A percentile compares a stretch with the other conserved stretches of the same genome.
phyloP scores from a whole-genome alignment of 306 rosid species.

The Astragalus membranaceus region DNA sequence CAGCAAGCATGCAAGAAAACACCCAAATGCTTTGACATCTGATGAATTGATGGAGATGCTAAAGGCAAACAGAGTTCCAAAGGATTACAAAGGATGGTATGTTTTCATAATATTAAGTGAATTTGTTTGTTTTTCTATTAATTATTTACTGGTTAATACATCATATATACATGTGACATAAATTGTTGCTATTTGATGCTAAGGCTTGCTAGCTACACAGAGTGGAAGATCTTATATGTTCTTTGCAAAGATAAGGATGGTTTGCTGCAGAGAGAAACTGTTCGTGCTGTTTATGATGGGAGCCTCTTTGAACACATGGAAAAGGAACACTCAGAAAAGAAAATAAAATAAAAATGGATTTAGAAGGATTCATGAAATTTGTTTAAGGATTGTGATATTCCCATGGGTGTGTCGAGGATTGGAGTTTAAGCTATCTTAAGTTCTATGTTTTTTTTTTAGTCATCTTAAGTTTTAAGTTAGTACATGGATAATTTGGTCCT shows the following conservation, averaged over 20 bases:
- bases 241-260: slow-evolving; percentile 75
- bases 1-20: slow-evolving; percentile 42
- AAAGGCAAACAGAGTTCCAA: slow-evolving; percentile 54
- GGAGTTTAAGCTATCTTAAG: no score
- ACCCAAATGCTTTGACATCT: slow-evolving; percentile 54
- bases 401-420: no score
- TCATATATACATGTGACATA: not conserved
- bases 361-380: no score
- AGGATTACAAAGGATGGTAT: slow-evolving; percentile 66
- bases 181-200: not conserved
- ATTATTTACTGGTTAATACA: not conserved
- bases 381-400: no score
- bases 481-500: no score
- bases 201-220: slow-evolving; percentile 58
- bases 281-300: slow-evolving; percentile 76
- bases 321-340: slow-evolving; percentile 39
- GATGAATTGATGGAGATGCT: slow-evolving; percentile 53
- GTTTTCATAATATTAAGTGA: not conserved
- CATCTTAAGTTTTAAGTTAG: no score
- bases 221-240: slow-evolving; percentile 58
- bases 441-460: no score
- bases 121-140: not conserved
- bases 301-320: slow-evolving; percentile 61
- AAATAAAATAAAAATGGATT: not conserved
- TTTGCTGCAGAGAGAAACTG: slow-evolving; percentile 46